phyloP scores from a whole-genome alignment of 345 rosid genomes.

The Trapa bicornis region DNA sequence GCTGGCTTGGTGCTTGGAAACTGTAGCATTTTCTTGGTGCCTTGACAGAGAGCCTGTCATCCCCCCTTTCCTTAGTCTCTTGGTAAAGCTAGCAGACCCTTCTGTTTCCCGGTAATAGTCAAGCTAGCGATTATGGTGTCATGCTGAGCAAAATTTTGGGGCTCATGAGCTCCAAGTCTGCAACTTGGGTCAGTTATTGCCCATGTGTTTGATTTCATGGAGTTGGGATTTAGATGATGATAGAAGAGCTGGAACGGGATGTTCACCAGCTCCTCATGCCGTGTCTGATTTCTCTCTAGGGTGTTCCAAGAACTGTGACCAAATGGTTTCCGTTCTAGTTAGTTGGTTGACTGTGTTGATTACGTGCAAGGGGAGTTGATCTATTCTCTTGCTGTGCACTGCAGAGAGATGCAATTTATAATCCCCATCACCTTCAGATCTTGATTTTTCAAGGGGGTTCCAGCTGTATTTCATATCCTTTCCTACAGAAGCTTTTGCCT shows the following conservation, averaged over 20 bases:
- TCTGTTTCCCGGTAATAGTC: background rate
- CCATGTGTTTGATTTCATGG: background rate
- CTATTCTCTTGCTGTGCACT: background rate
- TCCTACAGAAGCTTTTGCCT: background rate
- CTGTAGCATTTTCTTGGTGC: background rate
- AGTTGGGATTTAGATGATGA: slow-evolving; percentile 6
- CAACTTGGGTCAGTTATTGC: background rate
- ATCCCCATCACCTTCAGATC: background rate
- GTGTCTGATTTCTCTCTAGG: background rate
- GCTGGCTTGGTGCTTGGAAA: background rate
- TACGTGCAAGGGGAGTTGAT: background rate
- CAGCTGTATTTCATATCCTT: background rate
- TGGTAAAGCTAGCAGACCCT: background rate
- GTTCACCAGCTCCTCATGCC: background rate
- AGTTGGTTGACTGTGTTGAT: too few relatives aligned
- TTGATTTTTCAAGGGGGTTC: background rate
- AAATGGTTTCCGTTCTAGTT: background rate
- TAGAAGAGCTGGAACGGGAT: slow-evolving; percentile 5
- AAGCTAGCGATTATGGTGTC: background rate
- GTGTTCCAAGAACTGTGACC: background rate
- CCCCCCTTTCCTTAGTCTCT: background rate
- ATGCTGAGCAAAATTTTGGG: background rate
- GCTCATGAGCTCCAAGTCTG: background rate
- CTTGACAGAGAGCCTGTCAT: background rate
- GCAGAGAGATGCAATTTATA: too few relatives aligned